Conservation (phyloP, 257 asterid species). For the Solanum infundibuliforme region DNA sequence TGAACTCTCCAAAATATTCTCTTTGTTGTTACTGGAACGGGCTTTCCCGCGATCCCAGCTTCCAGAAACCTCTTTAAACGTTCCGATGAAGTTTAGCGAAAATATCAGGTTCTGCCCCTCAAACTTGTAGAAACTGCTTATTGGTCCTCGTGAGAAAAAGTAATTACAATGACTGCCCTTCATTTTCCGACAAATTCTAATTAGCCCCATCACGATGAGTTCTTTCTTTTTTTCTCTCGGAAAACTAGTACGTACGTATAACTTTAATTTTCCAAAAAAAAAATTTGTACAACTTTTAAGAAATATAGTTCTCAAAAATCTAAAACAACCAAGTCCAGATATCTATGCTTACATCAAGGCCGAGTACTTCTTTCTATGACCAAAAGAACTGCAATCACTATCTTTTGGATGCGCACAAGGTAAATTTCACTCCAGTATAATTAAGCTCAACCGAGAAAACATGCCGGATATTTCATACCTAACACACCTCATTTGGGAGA, state of each 20-base stretch:
- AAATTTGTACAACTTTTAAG: not conserved
- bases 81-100: not conserved
- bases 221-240: not conserved
- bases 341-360: not conserved
- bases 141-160: not conserved
- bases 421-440: not conserved
- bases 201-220: not conserved
- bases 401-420: fast-evolving
- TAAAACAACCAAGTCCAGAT: not conserved
- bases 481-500: not conserved
- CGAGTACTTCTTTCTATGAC: not conserved
- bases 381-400: fast-evolving
- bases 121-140: not conserved
- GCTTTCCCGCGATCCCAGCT: not conserved
- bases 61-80: not conserved
- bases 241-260: not conserved
- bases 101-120: not conserved
- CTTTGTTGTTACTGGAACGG: not conserved
- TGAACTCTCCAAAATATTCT: not conserved
- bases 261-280: not conserved
- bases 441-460: not conserved
- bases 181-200: not conserved
- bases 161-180: not conserved
- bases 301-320: not conserved
- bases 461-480: not conserved